Evolutionary conservation across 2,329 filamentous ascomycete genomes (phyloP).

Genomic region (Aspergillus udagawae): DNA sequence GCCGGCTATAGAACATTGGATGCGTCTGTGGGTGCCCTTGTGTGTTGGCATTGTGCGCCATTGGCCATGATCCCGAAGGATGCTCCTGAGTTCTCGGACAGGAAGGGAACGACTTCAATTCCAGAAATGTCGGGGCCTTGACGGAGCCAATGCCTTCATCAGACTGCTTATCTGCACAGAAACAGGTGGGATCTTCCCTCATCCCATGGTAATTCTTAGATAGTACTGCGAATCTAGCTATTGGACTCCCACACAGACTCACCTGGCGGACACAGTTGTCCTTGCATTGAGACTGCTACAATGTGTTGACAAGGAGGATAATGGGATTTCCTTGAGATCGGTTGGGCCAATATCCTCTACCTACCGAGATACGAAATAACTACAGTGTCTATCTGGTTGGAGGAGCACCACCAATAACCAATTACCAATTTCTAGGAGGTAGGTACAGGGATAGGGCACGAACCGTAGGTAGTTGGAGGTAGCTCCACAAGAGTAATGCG

Average conservation of each 20-base stretch:
- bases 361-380: neutral
- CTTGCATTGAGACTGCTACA: neutral
- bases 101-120: no score
- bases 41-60: no score
- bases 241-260: neutral
- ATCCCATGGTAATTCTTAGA: neutral
- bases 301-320: neutral
- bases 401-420: no score
- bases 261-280: neutral
- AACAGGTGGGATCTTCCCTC: neutral
- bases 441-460: neutral
- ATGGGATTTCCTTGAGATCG: neutral
- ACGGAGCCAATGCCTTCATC: no score
- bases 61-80: no score
- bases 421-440: no score
- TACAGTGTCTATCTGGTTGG: neutral
- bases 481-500: neutral
- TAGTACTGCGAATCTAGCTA: no score
- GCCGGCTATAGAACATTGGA: no score
- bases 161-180: neutral
- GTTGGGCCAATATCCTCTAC: neutral
- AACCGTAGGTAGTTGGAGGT: neutral
- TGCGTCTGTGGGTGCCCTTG: no score
- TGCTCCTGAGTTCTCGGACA: no score
- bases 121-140: no score